Evolutionary conservation across 805 yeast genomes (phyloP), one percentile per base, ranked within the genome.

Genomic region (Schwanniomyces occidentalis): DNA sequence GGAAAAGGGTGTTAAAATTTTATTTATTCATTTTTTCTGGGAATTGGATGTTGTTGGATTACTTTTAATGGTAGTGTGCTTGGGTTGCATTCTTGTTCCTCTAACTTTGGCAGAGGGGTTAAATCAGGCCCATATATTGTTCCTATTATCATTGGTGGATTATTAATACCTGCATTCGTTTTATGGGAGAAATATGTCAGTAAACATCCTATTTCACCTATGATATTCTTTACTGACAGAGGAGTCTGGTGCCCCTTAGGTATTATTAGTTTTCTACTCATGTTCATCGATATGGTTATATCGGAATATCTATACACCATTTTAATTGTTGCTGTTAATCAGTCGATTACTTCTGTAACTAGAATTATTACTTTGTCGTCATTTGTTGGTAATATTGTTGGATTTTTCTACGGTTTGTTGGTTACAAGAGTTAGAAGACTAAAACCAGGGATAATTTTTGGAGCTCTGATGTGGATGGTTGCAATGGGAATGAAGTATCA

Each of bases 401-500:
- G 48, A 16, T 27, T 45, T 23, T 36, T 41, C 30, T 41, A 40
- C 21, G 52, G 52, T 13, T 38, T 49, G 20, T 29, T 42, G 26
- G 29, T 46, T 16, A 48, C 43, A 8, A 16, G 30, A 16, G 24
- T 40, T 27, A 44, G 40, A 38, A 41, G 42, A 24, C 45, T 56
- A 16, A 81, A 81, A 51, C 65, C 63, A 1, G 78, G 76, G 53
- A 75, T 80, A 37, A 37, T 78, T 12, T 67, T 71, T 39, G 87
- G 87, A 23, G 53, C 72, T 8, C 45, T 52, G 22, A 54, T 75
- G 51, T 80, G 82, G 80, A 51, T 78, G 24, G 54, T 80, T 8
- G 68, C 81, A 5, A 61, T 74, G 64, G 88, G 86, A 32, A 44
- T 82, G 25, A 58, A 81, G 45, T 58, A 73, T 40, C 69, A 68